These are phyloP conservation scores for Sclerotinia nivalis DNA, from an alignment of 2,329 filamentous ascomycete species.

Conservation along the genomic window DNA sequence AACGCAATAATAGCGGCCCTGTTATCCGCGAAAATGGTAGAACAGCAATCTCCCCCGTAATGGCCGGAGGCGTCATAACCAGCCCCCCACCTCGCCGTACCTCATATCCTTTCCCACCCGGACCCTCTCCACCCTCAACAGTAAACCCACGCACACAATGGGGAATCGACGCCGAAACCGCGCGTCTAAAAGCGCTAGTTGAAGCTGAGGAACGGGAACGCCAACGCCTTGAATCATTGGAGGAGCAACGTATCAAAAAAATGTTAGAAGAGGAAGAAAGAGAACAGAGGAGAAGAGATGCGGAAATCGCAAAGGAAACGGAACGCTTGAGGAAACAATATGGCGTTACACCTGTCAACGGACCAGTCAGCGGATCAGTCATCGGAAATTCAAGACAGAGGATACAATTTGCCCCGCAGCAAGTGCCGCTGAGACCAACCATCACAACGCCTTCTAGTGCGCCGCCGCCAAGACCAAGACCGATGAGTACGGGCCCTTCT, in stretches of 20 bases:
- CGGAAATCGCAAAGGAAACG: constrained; percentile 75
- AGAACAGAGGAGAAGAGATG: constrained; percentile 56
- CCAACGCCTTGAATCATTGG: constrained; percentile 56
- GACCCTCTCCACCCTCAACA: constrained; percentile 27
- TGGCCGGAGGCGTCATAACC: constrained; percentile 36
- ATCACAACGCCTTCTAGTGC: constrained; percentile 20
- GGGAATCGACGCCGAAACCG: constrained; percentile 73
- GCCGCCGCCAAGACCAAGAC: constrained; percentile 24
- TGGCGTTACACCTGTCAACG: constrained; percentile 45
- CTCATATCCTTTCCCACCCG: constrained; percentile 29
- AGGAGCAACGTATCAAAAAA: constrained; percentile 59
- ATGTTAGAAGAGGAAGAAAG: constrained; percentile 68
- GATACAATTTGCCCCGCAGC: constrained; percentile 20
- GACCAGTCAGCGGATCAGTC: neutral
- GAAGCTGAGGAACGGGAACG: constrained; percentile 22
- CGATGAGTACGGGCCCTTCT: constrained; percentile 18
- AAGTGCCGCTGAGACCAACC: constrained; percentile 29
- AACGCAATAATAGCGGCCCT: constrained; percentile 38
- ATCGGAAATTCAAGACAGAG: neutral
- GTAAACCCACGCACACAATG: constrained; percentile 42
- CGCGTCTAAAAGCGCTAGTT: constrained; percentile 20
- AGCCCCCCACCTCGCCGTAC: constrained; percentile 24
- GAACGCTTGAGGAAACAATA: constrained; percentile 72
- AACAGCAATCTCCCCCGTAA: constrained; percentile 30
- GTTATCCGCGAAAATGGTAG: constrained; percentile 32